Conservation (phyloP, 306 rosid genomes). For the Crataegus laevigata region DNA sequence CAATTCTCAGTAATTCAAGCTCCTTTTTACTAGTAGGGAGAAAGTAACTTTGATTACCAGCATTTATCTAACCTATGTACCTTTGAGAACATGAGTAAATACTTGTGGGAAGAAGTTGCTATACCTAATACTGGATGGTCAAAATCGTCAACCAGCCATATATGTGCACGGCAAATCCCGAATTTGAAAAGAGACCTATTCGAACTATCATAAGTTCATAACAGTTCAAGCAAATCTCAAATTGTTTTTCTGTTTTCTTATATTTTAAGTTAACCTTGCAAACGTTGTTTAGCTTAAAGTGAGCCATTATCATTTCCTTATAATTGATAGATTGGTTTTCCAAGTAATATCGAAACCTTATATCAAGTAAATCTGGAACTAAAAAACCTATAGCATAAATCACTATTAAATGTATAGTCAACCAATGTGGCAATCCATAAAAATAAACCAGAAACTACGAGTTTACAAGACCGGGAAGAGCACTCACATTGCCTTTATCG, state of each 20-base stretch:
- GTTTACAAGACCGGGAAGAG: neutral
- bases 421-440: neutral
- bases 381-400: neutral
- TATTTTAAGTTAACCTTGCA: neutral
- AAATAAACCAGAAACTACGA: neutral
- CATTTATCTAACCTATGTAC: neutral
- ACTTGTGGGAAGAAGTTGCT: too few species aligned
- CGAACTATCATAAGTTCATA: neutral
- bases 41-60: neutral
- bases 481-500: slow-evolving; percentile 81
- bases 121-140: neutral
- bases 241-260: neutral
- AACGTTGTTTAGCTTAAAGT: neutral
- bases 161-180: neutral
- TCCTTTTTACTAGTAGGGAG: neutral
- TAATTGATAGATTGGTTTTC: neutral
- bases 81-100: neutral
- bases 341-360: neutral
- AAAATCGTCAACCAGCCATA: neutral
- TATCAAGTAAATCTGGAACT: neutral
- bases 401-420: neutral
- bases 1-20: neutral
- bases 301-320: neutral
- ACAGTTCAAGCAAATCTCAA: neutral
- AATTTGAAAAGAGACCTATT: neutral